These are phyloP conservation scores for Bretziella fagacearum DNA, from an alignment of 2,329 filamentous ascomycete genomes.

Conservation along the genomic window DNA sequence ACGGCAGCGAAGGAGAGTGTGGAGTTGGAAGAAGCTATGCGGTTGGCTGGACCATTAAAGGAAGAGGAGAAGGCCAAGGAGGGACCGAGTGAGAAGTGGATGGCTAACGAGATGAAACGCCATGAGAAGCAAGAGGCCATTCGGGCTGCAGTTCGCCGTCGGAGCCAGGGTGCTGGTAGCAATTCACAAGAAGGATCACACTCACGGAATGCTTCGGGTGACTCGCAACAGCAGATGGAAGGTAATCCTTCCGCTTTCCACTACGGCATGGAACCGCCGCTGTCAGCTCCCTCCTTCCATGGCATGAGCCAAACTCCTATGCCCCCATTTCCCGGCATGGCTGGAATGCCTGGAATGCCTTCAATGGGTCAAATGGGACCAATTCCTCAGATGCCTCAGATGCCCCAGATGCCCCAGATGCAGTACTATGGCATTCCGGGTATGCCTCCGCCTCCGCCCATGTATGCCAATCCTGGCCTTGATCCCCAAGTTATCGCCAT, in stretches of 20 bases:
- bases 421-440: not conserved
- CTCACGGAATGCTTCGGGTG: not conserved
- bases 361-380: not conserved
- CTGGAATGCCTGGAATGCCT: not conserved
- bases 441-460: not conserved
- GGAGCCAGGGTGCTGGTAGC: no score
- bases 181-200: not conserved
- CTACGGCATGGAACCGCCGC: not conserved
- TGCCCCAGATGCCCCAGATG: not conserved
- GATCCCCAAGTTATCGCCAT: not conserved
- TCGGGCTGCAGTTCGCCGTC: not conserved
- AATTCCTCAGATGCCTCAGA: not conserved
- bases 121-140: slow-evolving; percentile 3
- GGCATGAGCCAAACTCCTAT: not conserved
- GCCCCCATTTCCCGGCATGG: no score
- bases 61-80: slow-evolving; percentile 3
- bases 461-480: not conserved
- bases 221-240: not conserved
- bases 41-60: not conserved
- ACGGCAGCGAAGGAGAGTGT: slow-evolving; percentile 18
- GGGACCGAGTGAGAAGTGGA: slow-evolving; percentile 23
- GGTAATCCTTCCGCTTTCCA: not conserved
- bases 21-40: slow-evolving; percentile 11
- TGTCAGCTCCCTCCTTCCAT: not conserved
- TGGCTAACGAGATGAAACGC: slow-evolving; percentile 18